Evolutionary conservation across 805 yeast species (phyloP).

Genomic region (Tetrapisispora iriomotensis): DNA sequence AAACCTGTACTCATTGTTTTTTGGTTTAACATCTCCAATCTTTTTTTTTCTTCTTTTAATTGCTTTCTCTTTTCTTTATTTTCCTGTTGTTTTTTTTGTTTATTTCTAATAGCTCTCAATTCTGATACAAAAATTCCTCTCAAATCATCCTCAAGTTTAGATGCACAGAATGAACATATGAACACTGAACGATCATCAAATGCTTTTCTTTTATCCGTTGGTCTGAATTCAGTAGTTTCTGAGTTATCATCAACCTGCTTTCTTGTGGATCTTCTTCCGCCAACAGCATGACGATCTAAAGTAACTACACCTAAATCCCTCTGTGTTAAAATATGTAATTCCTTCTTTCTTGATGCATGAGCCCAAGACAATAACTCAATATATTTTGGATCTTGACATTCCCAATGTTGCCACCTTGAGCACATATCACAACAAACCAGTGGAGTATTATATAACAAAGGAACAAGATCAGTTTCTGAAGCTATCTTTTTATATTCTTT

Average conservation of each 20-base stretch:
- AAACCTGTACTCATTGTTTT: background rate
- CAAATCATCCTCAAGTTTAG: constrained; percentile 15
- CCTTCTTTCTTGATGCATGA: constrained; percentile 6
- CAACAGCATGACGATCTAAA: constrained; percentile 11
- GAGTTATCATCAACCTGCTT: constrained; percentile 2
- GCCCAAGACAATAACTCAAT: constrained; percentile 11
- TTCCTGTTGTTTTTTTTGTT: constrained; percentile 19
- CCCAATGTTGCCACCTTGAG: constrained; percentile 29
- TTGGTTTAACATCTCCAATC: background rate
- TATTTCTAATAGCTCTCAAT: constrained; percentile 14
- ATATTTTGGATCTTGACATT: constrained; percentile 15
- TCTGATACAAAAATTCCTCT: constrained; percentile 19
- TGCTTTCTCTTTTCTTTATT: constrained; percentile 23
- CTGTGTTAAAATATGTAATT: constrained; percentile 5
- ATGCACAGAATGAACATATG: constrained; percentile 21
- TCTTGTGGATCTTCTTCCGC: constrained; percentile 16
- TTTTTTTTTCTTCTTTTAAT: constrained; percentile 14
- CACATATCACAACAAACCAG: constrained; percentile 28
- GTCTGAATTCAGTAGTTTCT: constrained; percentile 8
- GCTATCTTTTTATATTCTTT: constrained; percentile 1
- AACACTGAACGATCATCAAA: constrained; percentile 17
- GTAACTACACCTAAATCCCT: constrained; percentile 16
- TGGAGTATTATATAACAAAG: constrained; percentile 11
- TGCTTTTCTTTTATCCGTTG: constrained; percentile 18
- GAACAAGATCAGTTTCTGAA: constrained; percentile 4